Evolutionary conservation across 2,329 filamentous ascomycete genomes (phyloP).

Genomic region (Macrophomina tecta): DNA sequence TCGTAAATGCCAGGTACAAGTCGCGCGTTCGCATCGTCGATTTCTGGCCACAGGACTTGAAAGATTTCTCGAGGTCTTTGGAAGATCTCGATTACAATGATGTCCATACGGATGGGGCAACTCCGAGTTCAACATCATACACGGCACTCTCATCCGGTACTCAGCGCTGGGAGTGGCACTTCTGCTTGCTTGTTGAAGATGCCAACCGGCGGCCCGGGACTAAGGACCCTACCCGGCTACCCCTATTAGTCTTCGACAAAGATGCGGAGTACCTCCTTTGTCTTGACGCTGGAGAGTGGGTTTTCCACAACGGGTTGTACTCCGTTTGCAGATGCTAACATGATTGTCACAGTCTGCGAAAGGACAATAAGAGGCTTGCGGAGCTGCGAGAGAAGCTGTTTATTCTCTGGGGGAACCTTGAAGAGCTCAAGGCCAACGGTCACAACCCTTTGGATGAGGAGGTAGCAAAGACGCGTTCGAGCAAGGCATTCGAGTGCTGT

Average conservation of each 20-base stretch:
- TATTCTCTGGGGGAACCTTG: conserved; percentile 83
- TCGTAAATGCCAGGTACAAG: conserved; percentile 75
- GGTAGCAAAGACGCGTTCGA: conserved; percentile 39
- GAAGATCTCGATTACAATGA: conserved; percentile 48
- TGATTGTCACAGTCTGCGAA: conserved; percentile 58
- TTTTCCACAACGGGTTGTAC: conserved; percentile 24
- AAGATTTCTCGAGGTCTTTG: conserved; percentile 69
- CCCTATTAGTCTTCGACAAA: conserved; percentile 69
- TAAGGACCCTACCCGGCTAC: conserved; percentile 58
- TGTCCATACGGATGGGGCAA: conserved; percentile 52
- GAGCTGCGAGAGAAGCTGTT: conserved; percentile 73
- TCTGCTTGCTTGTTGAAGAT: conserved; percentile 79
- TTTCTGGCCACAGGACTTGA: conserved; percentile 72
- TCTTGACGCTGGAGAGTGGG: conserved; percentile 62
- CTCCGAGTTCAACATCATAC: conserved; percentile 39
- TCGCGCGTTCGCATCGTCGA: conserved; percentile 78
- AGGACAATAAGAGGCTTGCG: conserved; percentile 56
- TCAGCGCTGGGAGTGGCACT: conserved; percentile 78
- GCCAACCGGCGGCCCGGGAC: conserved; percentile 46
- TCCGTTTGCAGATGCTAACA: conserved; percentile 7
- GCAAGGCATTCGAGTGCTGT: conserved; percentile 54
- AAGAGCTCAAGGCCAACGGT: conserved; percentile 65
- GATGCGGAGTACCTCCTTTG: conserved; percentile 64
- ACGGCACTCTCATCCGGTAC: conserved; percentile 35
- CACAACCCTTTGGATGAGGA: conserved; percentile 36